Percentiles rank a stretch among this genome's conserved stretches.
These are phyloP conservation scores for Leccinum fibrillosum DNA, from an alignment of 768 basidiomycete species.

Conservation along the genomic window DNA sequence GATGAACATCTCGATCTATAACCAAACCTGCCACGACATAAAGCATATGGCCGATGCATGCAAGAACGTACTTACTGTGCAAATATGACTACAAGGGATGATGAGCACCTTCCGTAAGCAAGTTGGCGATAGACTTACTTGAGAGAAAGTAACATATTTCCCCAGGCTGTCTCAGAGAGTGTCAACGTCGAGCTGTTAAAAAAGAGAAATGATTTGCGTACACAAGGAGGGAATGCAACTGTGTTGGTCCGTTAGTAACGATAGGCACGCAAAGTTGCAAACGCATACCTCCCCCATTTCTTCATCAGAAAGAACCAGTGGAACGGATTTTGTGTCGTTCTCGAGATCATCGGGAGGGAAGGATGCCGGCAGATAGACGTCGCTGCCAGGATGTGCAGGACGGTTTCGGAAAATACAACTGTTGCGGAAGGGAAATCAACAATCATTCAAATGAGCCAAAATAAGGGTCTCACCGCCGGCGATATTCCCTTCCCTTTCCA, in stretches of 20 bases:
- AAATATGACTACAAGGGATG: constrained; percentile 18
- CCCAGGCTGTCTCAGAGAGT: constrained; percentile 35
- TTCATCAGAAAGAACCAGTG: constrained; percentile 39
- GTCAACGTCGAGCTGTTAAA: constrained; percentile 30
- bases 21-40: constrained; percentile 17
- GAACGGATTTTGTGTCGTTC: constrained; percentile 10
- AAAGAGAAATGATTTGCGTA: constrained; percentile 28
- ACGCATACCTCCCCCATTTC: constrained; percentile 45
- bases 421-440: background rate
- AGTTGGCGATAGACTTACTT: constrained; percentile 7
- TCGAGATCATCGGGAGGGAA: constrained; percentile 42
- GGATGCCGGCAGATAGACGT: constrained; percentile 46
- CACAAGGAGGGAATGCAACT: constrained; percentile 63
- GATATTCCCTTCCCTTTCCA: constrained; percentile 51
- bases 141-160: constrained; percentile 30
- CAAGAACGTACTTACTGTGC: constrained; percentile 12
- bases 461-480: constrained; percentile 37
- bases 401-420: constrained; percentile 48
- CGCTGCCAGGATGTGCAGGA: constrained; percentile 33
- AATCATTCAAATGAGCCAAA: background rate
- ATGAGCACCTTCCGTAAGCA: constrained; percentile 37
- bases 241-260: background rate
- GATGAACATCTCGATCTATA: constrained; percentile 22
- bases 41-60: background rate
- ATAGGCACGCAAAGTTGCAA: background rate